Evolutionary conservation across 75 land plant species (phyloP).

Genomic region (Cupressus sempervirens): DNA sequence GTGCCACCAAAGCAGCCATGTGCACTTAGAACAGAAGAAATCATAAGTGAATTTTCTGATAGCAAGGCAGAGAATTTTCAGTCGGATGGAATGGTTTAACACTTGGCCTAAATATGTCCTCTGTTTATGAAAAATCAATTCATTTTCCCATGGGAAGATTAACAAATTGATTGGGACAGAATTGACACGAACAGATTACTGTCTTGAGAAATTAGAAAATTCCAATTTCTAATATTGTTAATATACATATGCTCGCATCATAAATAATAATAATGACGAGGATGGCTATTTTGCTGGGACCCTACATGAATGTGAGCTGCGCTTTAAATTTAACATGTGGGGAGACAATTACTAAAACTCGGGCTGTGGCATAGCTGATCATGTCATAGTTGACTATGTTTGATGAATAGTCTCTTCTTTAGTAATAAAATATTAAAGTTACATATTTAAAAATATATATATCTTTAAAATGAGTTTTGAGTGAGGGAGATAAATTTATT

Average conservation of each 20-base stretch:
- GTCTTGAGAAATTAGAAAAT: not conserved
- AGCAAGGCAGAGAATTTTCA: not conserved
- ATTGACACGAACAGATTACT: not conserved
- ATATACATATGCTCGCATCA: not conserved
- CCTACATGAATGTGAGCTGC: not conserved
- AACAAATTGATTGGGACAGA: not conserved
- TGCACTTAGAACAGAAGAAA: not conserved
- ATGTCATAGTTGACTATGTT: too few species aligned
- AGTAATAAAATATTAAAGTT: too few species aligned
- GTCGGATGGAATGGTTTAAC: not conserved
- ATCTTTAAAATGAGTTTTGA: too few species aligned
- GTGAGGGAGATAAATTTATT: too few species aligned
- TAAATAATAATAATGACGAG: too few species aligned
- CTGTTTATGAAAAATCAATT: too few species aligned
- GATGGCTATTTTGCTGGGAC: too few species aligned
- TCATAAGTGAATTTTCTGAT: not conserved
- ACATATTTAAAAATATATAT: too few species aligned
- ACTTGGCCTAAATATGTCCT: not conserved
- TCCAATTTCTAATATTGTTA: not conserved
- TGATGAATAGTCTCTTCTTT: too few species aligned
- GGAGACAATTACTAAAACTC: too few species aligned
- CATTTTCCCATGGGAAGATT: not conserved
- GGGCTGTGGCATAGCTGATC: too few species aligned
- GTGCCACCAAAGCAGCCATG: constrained; percentile 24
- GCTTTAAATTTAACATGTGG: not conserved